Conservation (phyloP, 1,284 basidiomycete species). For the Psilocybe mexicana region DNA sequence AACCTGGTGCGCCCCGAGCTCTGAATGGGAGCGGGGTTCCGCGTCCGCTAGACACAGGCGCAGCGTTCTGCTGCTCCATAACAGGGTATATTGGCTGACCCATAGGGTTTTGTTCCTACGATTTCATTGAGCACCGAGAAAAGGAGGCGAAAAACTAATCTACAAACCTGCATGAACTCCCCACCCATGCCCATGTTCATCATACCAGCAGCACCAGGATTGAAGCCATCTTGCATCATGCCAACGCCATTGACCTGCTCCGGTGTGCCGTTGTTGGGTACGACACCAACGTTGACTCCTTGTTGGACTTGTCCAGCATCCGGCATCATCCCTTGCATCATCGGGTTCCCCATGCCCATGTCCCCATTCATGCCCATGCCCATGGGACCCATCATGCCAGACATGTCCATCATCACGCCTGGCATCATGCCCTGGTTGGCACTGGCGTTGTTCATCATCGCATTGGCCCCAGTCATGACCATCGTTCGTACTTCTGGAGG, state of each 20-base stretch:
- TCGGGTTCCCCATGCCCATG: constrained; percentile 44
- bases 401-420: constrained; percentile 64
- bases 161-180: constrained; percentile 62
- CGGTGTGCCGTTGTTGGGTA: constrained; percentile 33
- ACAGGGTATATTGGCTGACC: constrained; percentile 45
- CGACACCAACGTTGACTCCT: constrained; percentile 29
- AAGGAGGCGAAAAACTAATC: background rate
- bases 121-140: background rate
- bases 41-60: constrained; percentile 39
- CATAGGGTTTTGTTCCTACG: constrained; percentile 50
- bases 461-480: constrained; percentile 76
- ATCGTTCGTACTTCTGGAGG: constrained; percentile 79
- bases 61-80: constrained; percentile 45
- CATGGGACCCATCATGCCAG: constrained; percentile 55
- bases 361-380: constrained; percentile 51
- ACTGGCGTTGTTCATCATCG: constrained; percentile 66
- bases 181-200: constrained; percentile 55
- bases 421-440: constrained; percentile 65
- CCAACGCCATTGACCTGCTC: constrained; percentile 36
- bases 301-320: constrained; percentile 52
- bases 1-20: constrained; percentile 35
- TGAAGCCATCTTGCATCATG: constrained; percentile 53
- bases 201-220: constrained; percentile 45
- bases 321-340: constrained; percentile 48
- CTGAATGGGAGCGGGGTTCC: constrained; percentile 55